Evolutionary conservation across 805 yeast species (phyloP).

Genomic region (Candida vartiovaarae): DNA sequence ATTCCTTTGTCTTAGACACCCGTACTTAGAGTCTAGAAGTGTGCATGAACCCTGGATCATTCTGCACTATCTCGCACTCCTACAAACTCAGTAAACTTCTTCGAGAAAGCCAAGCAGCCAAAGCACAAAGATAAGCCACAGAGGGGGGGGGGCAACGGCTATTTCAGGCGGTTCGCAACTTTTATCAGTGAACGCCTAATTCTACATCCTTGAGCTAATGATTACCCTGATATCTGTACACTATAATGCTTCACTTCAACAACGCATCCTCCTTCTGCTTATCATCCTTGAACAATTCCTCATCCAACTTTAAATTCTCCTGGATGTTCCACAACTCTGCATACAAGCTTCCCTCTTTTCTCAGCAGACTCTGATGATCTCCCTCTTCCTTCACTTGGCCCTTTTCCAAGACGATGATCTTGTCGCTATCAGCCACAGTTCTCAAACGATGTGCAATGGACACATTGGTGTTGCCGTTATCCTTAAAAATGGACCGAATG

Average conservation of each 20-base stretch:
- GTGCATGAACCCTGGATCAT: too few relatives aligned
- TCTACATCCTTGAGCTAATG: too few relatives aligned
- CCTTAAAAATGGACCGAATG: conserved; percentile 57
- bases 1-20: too few relatives aligned
- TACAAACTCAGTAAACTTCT: too few relatives aligned
- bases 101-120: too few relatives aligned
- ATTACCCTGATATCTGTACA: too few relatives aligned
- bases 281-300: conserved; percentile 26
- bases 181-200: too few relatives aligned
- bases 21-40: too few relatives aligned
- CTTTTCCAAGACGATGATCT: conserved; percentile 75
- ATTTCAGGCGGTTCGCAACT: too few relatives aligned
- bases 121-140: too few relatives aligned
- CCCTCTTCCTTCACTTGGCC: conserved; percentile 90
- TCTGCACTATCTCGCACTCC: too few relatives aligned
- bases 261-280: background rate
- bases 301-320: conserved; percentile 58
- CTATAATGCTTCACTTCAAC: background rate
- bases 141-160: too few relatives aligned
- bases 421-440: conserved; percentile 91
- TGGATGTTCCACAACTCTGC: conserved; percentile 87
- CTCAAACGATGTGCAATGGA: conserved; percentile 92
- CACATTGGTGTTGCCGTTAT: conserved; percentile 61
- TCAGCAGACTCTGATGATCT: conserved; percentile 58
- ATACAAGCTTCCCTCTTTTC: conserved; percentile 54